Percentiles rank a stretch among this genome's conserved stretches.
These are phyloP conservation scores for Breviolum minutum DNA, from an alignment of 73 alveolate genomes.

Conservation along the genomic window DNA sequence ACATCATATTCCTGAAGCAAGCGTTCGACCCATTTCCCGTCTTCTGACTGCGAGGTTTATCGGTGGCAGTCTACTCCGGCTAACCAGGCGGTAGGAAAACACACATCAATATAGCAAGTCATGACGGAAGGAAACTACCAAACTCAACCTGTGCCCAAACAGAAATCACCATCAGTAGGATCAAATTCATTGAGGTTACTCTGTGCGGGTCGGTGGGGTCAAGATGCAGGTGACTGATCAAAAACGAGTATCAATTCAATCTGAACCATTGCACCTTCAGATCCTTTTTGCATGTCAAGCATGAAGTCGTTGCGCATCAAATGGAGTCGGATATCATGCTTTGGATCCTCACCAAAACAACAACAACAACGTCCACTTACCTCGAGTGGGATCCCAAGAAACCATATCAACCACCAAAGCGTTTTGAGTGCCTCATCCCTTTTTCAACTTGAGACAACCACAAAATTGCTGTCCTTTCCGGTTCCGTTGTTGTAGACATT, in stretches of 20 bases:
- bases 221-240: neutral
- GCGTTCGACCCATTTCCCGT: neutral
- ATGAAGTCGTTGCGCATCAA: conserved; percentile 79
- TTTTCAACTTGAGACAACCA: neutral
- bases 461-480: conserved; percentile 30
- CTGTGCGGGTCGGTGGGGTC: neutral
- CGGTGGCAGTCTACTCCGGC: neutral
- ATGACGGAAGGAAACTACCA: neutral
- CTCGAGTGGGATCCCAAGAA: neutral
- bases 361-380: neutral
- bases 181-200: neutral
- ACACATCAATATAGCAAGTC: neutral
- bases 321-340: conserved; percentile 37
- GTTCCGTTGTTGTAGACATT: conserved; percentile 22
- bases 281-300: conserved; percentile 47
- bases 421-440: neutral
- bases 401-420: neutral
- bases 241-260: conserved; percentile 35
- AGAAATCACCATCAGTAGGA: too few species aligned
- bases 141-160: too few species aligned
- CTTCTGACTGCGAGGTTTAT: neutral
- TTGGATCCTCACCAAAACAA: neutral
- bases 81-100: neutral
- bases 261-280: conserved; percentile 66
- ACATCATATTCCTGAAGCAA: conserved; percentile 61